These are phyloP conservation scores for Fraxinus ornus DNA, from an alignment of 305 asterid genomes.

Conservation along the genomic window DNA sequence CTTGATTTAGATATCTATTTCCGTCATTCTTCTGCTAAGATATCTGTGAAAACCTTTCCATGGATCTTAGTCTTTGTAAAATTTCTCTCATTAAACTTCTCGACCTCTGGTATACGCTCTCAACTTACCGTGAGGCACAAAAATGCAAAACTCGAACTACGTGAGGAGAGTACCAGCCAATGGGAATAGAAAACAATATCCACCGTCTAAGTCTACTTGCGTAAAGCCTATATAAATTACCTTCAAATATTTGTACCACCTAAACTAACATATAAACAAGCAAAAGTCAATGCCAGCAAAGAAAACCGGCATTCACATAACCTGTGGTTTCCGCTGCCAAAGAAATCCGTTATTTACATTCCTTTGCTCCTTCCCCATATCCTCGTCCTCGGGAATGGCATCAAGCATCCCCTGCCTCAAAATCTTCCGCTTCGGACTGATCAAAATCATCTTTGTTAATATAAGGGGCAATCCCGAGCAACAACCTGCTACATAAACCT, in stretches of 20 bases:
- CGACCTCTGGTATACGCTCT: background rate
- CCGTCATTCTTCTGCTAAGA: background rate
- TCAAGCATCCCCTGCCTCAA: constrained; percentile 58
- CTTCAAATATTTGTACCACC: background rate
- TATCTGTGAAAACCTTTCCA: background rate
- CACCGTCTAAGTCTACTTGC: background rate
- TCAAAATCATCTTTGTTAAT: constrained; percentile 61
- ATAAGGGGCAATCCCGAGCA: constrained; percentile 78
- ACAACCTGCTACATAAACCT: constrained; percentile 85
- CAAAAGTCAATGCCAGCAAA: constrained; percentile 12
- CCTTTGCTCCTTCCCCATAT: constrained; percentile 45
- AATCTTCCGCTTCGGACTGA: constrained; percentile 65
- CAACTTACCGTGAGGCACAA: background rate
- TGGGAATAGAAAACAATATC: background rate
- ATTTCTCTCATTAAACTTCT: background rate
- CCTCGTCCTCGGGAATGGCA: constrained; percentile 79
- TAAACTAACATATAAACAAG: background rate
- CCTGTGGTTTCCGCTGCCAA: constrained; percentile 56
- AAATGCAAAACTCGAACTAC: background rate
- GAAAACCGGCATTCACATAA: constrained; percentile 11
- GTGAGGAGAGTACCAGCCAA: background rate
- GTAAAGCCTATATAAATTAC: background rate
- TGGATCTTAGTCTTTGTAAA: background rate
- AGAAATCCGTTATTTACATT: constrained; percentile 36
- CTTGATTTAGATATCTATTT: background rate